Conservation (phyloP, 768 basidiomycete species). For the Suillus discolor region DNA sequence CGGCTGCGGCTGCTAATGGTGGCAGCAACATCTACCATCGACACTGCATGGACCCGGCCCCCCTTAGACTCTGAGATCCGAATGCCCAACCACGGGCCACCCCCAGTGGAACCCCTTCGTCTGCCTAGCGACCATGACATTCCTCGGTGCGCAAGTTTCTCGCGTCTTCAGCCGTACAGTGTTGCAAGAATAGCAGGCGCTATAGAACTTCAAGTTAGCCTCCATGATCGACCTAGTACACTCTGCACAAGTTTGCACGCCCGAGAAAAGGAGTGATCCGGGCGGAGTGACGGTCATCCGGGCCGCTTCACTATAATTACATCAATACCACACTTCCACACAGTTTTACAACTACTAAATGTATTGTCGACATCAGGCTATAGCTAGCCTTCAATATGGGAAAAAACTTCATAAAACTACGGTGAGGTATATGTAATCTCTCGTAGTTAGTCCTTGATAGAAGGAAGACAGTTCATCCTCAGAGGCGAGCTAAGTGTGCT, state of each 20-base stretch:
- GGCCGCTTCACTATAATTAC: background rate
- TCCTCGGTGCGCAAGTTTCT: background rate
- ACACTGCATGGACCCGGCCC: background rate
- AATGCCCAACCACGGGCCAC: background rate
- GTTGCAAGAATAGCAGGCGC: constrained; percentile 3
- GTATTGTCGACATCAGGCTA: too few species aligned
- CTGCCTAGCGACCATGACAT: background rate
- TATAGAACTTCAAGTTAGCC: background rate
- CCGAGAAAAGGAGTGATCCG: background rate
- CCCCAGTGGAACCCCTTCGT: background rate
- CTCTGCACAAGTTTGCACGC: background rate
- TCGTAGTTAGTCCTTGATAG: background rate
- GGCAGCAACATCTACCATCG: background rate
- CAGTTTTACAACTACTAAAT: too few species aligned
- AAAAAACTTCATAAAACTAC: background rate
- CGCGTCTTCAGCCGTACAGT: background rate
- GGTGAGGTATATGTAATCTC: background rate
- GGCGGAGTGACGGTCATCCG: background rate
- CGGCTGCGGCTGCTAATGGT: background rate
- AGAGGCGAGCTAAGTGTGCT: background rate
- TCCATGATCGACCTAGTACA: background rate
- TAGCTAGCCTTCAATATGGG: too few species aligned
- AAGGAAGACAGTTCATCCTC: background rate
- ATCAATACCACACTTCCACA: background rate
- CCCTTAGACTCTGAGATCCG: background rate